Evolutionary conservation across 768 basidiomycete genomes (phyloP), one percentile per base, ranked within the genome.

Genomic region (Serpula lacrymans): DNA sequence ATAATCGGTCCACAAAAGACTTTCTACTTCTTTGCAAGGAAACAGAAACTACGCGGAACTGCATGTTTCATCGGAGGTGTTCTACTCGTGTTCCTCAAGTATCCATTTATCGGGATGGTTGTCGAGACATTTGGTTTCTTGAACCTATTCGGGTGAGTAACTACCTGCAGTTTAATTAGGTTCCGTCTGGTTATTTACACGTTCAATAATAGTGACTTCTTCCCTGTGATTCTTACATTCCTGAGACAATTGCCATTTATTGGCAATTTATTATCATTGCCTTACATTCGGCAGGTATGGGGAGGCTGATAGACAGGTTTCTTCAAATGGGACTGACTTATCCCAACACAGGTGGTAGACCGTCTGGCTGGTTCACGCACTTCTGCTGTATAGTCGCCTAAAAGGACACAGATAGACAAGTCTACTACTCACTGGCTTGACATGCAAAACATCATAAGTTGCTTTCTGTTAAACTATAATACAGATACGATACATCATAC

Each of bases 1-100:
- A 95, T 98, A 68, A 98, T 99, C 50, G 96, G 92, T 4, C 92
- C 93, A 6, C 83, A 88, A 49, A 98, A 97, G 70, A 96, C 93
- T 14, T 94, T 96, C 68, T 90, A 91, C 66, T 98, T 99, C 71
- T 98, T 99, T 66, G 88, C 94, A 23, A 80, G 96, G 46, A 88
- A 80, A 60, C 88, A 98, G 64, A 99, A 99, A 65, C 67, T 97
- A 48, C 80, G 96, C 13, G 96, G 96, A 31, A 86, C 89, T 5
- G 48, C 76, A 34, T 93, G 90, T 60, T 95, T 95, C 71, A 59
- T 95, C 28, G 88, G 88, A 22, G 92, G 92, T 12, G 85, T 98
- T 48, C 58, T 91, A 12, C 82, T 99, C 46, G 93, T 98, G 12
- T 99, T 99, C 65, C 51, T 88, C 62, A 97, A 94, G 62, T 89